phyloP scores from a whole-genome alignment of 495 filamentous ascomycete species.

The Podospora appendiculata region DNA sequence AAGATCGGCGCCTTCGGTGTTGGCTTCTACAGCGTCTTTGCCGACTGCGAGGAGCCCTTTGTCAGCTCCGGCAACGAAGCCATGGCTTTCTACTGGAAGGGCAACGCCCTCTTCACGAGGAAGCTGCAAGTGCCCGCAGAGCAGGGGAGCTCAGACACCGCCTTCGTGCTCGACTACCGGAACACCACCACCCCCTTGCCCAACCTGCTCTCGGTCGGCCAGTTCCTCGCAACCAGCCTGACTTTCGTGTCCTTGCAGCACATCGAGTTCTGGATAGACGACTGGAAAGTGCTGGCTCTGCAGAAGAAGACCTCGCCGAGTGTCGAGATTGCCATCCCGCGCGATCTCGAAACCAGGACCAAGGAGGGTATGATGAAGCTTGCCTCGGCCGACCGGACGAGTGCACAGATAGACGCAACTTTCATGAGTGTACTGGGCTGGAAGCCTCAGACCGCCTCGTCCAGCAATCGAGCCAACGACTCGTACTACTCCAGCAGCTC shows the following conservation, averaged over 20 bases:
- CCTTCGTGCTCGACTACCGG: constrained; percentile 88
- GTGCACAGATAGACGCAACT: constrained; percentile 80
- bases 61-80: constrained; percentile 83
- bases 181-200: constrained; percentile 80
- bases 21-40: constrained; percentile 97
- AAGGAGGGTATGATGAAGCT: constrained; percentile 81
- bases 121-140: constrained; percentile 59
- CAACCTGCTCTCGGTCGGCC: constrained; percentile 71
- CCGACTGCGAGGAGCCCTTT: constrained; percentile 95
- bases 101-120: constrained; percentile 86
- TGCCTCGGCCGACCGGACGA: constrained; percentile 61
- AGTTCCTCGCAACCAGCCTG: constrained; percentile 89
- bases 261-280: constrained; percentile 87
- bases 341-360: constrained; percentile 72
- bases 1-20: constrained; percentile 99
- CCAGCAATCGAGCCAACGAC: constrained; percentile 28
- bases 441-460: constrained; percentile 49
- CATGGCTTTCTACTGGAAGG: constrained; percentile 99
- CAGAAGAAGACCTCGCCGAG: constrained; percentile 79
- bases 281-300: constrained; percentile 68
- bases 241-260: constrained; percentile 86
- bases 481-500: constrained; percentile 19
- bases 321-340: constrained; percentile 62
- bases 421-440: constrained; percentile 88
- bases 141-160: constrained; percentile 61